phyloP scores from a whole-genome alignment of 2,329 filamentous ascomycete genomes.

The Cytospora schulzeri region DNA sequence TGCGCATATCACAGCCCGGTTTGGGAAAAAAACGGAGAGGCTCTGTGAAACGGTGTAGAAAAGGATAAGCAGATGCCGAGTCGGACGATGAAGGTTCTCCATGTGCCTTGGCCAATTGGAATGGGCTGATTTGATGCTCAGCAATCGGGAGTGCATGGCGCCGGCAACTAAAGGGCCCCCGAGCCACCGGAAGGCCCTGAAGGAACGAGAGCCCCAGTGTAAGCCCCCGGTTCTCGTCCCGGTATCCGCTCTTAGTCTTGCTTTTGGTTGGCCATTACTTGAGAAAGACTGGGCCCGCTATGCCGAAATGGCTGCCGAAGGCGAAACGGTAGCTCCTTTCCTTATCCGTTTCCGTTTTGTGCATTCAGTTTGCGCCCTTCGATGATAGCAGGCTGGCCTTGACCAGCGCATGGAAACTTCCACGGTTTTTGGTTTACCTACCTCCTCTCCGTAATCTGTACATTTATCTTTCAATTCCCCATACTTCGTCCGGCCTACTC shows the following conservation, averaged over 20 bases:
- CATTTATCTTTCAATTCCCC: constrained; percentile 25
- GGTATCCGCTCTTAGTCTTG: not conserved
- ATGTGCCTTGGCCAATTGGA: constrained; percentile 17
- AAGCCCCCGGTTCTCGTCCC: not conserved
- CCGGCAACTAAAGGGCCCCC: constrained; percentile 12
- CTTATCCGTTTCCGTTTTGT: constrained; percentile 13
- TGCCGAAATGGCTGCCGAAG: not conserved
- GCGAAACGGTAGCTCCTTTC: constrained; percentile 2
- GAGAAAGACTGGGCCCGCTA: not conserved
- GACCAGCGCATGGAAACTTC: not conserved
- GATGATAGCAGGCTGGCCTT: not conserved
- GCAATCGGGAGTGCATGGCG: not conserved
- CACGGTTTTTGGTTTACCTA: not conserved
- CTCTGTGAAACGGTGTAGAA: constrained; percentile 1
- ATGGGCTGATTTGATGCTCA: constrained; percentile 21
- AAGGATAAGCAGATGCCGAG: constrained; percentile 10
- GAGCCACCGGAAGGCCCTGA: constrained; percentile 6
- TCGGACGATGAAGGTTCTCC: constrained; percentile 14
- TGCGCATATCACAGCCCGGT: no score
- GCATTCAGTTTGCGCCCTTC: not conserved
- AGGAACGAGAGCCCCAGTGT: not conserved
- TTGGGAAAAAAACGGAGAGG: constrained; percentile 1
- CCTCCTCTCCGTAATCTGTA: not conserved
- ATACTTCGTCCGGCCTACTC: not conserved
- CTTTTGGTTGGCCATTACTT: not conserved